Percentiles rank a stretch among this genome's conserved stretches.
Conservation (phyloP, 169 alveolate species). For the Cryptosporidium canis region DNA sequence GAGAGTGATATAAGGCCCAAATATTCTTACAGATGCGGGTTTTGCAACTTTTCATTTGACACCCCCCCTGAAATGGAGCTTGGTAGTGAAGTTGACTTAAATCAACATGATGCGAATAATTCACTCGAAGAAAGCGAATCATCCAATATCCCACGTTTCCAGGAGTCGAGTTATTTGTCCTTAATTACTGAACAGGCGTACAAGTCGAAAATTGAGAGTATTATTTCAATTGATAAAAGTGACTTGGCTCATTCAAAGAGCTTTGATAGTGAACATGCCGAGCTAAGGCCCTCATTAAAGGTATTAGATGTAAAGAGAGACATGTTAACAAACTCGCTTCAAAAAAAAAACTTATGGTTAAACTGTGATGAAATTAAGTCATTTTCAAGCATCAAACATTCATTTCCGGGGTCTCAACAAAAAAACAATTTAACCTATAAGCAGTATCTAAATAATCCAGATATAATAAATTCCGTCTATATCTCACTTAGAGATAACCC, state of each 20-base stretch:
- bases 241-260: background rate
- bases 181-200: background rate
- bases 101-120: too few relatives aligned
- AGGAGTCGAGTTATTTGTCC: background rate
- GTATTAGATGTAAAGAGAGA: background rate
- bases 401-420: background rate
- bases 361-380: background rate
- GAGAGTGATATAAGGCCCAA: background rate
- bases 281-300: background rate
- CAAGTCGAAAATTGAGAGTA: background rate
- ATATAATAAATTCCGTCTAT: slow-evolving; percentile 30
- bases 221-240: background rate
- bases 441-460: slow-evolving; percentile 55
- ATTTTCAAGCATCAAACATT: background rate
- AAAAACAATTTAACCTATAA: background rate
- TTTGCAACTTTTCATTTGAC: background rate
- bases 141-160: background rate
- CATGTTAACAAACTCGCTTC: background rate
- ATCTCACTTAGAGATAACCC: slow-evolving; percentile 1
- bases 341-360: background rate
- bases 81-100: background rate
- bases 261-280: background rate
- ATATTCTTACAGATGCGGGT: background rate
- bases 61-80: background rate
- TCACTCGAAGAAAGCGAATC: background rate